Conservation (phyloP, 805 yeast genomes). For the Pichia paraexigua region DNA sequence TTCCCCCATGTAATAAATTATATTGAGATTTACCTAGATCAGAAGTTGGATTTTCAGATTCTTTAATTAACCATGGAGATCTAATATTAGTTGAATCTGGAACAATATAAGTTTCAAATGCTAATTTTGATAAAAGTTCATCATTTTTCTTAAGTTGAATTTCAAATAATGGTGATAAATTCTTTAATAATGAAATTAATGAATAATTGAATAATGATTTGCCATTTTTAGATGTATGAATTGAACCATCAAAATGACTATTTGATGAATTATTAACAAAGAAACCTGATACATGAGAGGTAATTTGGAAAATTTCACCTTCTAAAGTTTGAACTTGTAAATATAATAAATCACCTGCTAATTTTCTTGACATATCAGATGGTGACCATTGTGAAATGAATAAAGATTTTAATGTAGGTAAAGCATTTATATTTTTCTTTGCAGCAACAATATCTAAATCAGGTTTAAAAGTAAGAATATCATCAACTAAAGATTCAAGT, state of each 20-base stretch:
- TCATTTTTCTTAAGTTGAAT: conserved; percentile 47
- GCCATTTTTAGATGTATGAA: conserved; percentile 23
- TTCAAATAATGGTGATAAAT: conserved; percentile 57
- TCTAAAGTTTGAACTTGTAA: conserved; percentile 71
- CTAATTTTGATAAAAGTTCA: conserved; percentile 32
- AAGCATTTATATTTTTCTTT: conserved; percentile 26
- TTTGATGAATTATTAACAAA: conserved; percentile 64
- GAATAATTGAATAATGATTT: conserved; percentile 34
- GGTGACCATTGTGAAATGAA: conserved; percentile 80
- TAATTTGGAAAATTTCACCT: conserved; percentile 68
- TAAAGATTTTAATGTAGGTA: conserved; percentile 48
- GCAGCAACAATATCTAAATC: conserved; percentile 22
- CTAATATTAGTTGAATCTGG: conserved; percentile 56
- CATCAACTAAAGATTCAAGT: conserved; percentile 15
- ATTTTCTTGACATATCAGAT: conserved; percentile 52
- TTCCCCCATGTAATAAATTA: conserved; percentile 44
- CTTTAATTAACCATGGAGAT: conserved; percentile 69
- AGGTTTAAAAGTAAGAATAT: conserved; percentile 10
- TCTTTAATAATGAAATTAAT: conserved; percentile 50
- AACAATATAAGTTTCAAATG: conserved; percentile 49
- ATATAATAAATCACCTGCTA: conserved; percentile 75
- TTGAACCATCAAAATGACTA: conserved; percentile 61
- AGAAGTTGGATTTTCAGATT: conserved; percentile 26
- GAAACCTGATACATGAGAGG: conserved; percentile 75
- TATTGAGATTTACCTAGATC: conserved; percentile 59